Percentiles rank a stretch among this genome's conserved stretches.
Evolutionary conservation across 495 filamentous ascomycete species (phyloP).

Genomic region (Penicillium egyptiacum): DNA sequence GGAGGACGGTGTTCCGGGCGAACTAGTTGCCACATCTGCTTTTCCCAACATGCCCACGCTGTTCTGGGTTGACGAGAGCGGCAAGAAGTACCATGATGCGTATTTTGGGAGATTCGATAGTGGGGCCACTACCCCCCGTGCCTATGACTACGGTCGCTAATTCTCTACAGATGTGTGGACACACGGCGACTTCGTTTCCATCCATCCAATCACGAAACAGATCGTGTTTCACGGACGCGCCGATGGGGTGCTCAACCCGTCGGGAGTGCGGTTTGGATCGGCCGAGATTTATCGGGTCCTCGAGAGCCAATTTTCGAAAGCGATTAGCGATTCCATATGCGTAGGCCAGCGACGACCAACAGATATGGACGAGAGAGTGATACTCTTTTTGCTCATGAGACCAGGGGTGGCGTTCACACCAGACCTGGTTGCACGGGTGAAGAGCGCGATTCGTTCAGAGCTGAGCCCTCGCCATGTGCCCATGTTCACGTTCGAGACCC

Average conservation of each 20-base stretch:
- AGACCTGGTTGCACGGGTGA: constrained; percentile 59
- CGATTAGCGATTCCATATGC: constrained; percentile 66
- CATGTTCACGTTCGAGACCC: constrained; percentile 74
- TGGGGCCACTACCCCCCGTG: constrained; percentile 5
- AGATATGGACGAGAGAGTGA: constrained; percentile 71
- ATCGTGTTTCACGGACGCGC: constrained; percentile 70
- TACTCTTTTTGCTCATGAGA: constrained; percentile 65
- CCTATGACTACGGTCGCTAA: not conserved
- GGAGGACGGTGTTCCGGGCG: constrained; percentile 63
- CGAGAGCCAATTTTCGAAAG: constrained; percentile 61
- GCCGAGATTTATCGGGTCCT: constrained; percentile 77
- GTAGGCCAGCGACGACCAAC: constrained; percentile 69
- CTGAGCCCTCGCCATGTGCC: constrained; percentile 74
- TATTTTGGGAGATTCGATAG: constrained; percentile 71
- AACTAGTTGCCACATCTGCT: constrained; percentile 64
- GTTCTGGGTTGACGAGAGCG: constrained; percentile 64
- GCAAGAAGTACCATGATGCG: constrained; percentile 61
- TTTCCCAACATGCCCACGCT: constrained; percentile 74
- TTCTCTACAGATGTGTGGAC: constrained; percentile 62
- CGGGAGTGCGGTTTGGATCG: constrained; percentile 74
- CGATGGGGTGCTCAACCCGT: constrained; percentile 77
- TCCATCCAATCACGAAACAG: constrained; percentile 65
- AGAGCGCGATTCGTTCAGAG: constrained; percentile 59
- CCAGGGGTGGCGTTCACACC: constrained; percentile 54
- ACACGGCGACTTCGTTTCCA: constrained; percentile 73